These are phyloP conservation scores for Astrocystis sublimbata DNA, from an alignment of 495 filamentous ascomycete genomes.

Conservation along the genomic window DNA sequence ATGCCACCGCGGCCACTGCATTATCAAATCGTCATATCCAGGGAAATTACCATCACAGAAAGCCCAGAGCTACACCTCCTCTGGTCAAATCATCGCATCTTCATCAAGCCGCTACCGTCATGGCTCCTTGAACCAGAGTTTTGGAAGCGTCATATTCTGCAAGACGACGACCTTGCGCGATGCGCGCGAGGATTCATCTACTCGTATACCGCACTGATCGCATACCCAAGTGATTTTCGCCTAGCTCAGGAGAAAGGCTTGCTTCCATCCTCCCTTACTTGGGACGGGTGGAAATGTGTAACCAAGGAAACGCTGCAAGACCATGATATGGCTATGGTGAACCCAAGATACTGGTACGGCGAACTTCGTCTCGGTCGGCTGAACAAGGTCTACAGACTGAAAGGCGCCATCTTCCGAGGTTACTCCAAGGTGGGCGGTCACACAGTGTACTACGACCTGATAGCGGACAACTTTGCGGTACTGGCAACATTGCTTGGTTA, in stretches of 20 bases:
- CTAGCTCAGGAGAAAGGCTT: conserved; percentile 41
- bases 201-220: conserved; percentile 47
- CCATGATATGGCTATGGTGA: conserved; percentile 31
- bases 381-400: conserved; percentile 36
- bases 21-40: conserved; percentile 42
- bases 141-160: conserved; percentile 35
- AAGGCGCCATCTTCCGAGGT: conserved; percentile 31
- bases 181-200: conserved; percentile 46
- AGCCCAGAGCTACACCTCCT: conserved; percentile 45
- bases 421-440: conserved; percentile 30
- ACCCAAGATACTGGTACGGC: conserved; percentile 46
- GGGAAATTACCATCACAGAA: conserved; percentile 47
- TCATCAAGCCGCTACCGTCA: conserved; percentile 48
- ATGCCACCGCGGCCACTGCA: conserved; percentile 50
- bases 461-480: conserved; percentile 50
- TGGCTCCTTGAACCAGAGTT: conserved; percentile 44
- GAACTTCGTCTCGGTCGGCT: conserved; percentile 48
- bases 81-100: conserved; percentile 41
- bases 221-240: conserved; percentile 46
- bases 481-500: conserved; percentile 49
- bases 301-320: conserved; percentile 24
- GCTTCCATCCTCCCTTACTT: conserved; percentile 35
- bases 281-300: conserved; percentile 33
- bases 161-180: conserved; percentile 20
- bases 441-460: conserved; percentile 33